Evolutionary conservation across 1,284 basidiomycete genomes (phyloP), one percentile per base, ranked within the genome.

Genomic region (Austroboletus olivaceoglutinosus): DNA sequence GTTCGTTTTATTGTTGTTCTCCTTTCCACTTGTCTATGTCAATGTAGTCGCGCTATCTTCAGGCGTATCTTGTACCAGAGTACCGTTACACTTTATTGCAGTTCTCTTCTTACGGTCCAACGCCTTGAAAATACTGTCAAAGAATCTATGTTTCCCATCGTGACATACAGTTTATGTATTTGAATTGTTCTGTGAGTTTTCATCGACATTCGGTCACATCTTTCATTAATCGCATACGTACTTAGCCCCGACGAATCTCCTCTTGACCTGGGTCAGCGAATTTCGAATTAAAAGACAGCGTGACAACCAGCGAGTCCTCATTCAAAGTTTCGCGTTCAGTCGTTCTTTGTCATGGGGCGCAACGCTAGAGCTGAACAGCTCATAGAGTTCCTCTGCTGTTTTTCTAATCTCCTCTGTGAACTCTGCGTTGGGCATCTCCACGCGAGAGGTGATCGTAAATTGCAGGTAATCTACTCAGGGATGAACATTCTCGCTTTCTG

Each of bases 361-460:
- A 22, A 25, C 33, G 23, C 15, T 23, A n/a, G 52, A 44, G 21
- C 18, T 42, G 12, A 83, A 79, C 31, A 89, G 63, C 7, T 68
- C 67, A 57, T 83, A 82, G 45, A 91, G 41, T 59, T 91, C 89
- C 30, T 77, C 68, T 2, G 87, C 82, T 0, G 89, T 87, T 50
- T 71, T 78, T 55, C 72, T 73, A 48, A 91, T 83, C 65, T 89
- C 86, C 47, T 77, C 64, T 37, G 77, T 73, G 58, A 91, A 91
- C 64, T 75, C 69, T 13, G 73, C 73, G 62, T 91, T 91, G 12
- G 86, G 88, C 81, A 89, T 85, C 61, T 86, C 83, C 45, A 71
- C 83, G 39, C 86, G 76, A 19, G 87, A 90, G 0, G 91, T 91
- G 58, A 93, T 75, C 23, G 90, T 92, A 63, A 84, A 93, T 62